Conservation (phyloP, 495 filamentous ascomycete genomes). For the Amphirosellinia nigrospora region DNA sequence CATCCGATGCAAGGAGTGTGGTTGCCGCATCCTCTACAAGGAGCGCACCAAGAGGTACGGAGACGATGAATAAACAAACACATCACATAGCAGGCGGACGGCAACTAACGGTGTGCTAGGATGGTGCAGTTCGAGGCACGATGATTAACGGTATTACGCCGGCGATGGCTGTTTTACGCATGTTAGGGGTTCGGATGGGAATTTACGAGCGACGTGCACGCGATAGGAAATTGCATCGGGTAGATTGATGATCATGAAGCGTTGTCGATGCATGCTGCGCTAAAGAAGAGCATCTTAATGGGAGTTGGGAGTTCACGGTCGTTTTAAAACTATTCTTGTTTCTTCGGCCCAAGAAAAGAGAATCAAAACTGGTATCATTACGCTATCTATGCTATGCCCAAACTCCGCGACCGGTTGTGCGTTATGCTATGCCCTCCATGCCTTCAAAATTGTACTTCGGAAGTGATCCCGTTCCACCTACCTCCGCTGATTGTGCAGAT, state of each 20-base stretch:
- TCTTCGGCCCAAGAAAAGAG: constrained; percentile 23
- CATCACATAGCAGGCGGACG: neutral
- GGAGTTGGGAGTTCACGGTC: constrained; percentile 18
- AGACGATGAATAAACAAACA: constrained; percentile 7
- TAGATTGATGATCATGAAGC: constrained; percentile 9
- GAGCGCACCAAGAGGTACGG: constrained; percentile 93
- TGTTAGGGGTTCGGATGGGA: neutral
- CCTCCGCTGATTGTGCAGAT: constrained; percentile 49
- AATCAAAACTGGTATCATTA: constrained; percentile 53
- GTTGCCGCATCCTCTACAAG: constrained; percentile 96
- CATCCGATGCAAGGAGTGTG: constrained; percentile 95
- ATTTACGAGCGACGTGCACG: constrained; percentile 1
- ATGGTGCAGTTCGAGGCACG: constrained; percentile 99
- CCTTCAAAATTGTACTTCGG: neutral
- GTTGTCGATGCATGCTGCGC: neutral
- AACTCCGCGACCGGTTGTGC: constrained; percentile 18
- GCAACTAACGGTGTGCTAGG: constrained; percentile 38
- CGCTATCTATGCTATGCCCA: constrained; percentile 27
- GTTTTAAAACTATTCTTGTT: neutral
- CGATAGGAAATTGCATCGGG: neutral
- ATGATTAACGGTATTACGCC: constrained; percentile 44
- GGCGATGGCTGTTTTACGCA: neutral
- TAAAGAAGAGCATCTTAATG: constrained; percentile 3
- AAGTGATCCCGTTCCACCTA: neutral
- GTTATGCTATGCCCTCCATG: neutral